These are phyloP conservation scores for Rubia occidens DNA, from an alignment of 305 asterid species.

Conservation along the genomic window DNA sequence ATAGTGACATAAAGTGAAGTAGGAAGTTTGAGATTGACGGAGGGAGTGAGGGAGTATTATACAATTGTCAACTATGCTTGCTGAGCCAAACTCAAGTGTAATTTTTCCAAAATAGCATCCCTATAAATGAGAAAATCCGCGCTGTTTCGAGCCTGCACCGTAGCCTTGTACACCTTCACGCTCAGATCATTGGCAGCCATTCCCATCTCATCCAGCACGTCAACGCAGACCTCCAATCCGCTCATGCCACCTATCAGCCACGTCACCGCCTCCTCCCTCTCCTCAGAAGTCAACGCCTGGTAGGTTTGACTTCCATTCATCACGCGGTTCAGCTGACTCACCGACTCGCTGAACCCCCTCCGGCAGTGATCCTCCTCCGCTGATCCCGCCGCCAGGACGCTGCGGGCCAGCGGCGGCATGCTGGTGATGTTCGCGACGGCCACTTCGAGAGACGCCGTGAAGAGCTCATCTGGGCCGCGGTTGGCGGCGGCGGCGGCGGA, in stretches of 20 bases:
- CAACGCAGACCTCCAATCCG: not conserved
- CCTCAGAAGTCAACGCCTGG: not conserved
- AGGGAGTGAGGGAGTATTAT: too few relatives aligned
- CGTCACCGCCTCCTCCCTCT: not conserved
- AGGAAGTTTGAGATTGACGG: too few relatives aligned
- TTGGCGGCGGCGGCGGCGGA: slow-evolving; percentile 12
- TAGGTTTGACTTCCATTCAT: not conserved
- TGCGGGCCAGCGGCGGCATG: not conserved
- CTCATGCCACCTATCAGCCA: not conserved
- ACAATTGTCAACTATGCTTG: not conserved
- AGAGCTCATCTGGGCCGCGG: slow-evolving; percentile 1
- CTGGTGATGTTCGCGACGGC: not conserved
- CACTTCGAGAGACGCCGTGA: not conserved
- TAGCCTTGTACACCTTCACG: slow-evolving; percentile 2
- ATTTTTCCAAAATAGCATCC: not conserved
- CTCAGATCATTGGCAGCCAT: not conserved
- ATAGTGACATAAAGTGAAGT: too few relatives aligned
- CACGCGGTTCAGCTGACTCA: not conserved
- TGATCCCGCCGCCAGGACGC: not conserved
- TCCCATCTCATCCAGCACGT: slow-evolving; percentile 4
- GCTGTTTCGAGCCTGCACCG: not conserved
- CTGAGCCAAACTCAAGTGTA: not conserved
- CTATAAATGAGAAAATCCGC: not conserved
- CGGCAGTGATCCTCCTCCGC: not conserved
- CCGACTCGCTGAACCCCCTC: not conserved